Evolutionary conservation across 495 filamentous ascomycete genomes (phyloP), one percentile per base, ranked within the genome.

Genomic region (Aspergillus taichungensis): DNA sequence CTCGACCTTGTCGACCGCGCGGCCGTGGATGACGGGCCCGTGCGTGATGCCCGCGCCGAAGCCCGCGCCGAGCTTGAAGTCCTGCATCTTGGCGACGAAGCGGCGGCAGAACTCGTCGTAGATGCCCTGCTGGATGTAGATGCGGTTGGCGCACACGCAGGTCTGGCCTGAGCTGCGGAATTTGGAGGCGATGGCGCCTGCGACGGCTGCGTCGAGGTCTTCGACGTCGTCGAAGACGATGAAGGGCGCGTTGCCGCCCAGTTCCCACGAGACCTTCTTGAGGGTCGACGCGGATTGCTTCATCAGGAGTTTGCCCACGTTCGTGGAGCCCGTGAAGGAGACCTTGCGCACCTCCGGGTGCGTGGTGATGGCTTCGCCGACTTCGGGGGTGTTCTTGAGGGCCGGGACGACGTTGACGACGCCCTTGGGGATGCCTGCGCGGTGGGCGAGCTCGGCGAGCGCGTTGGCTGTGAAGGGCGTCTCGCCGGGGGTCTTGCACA

Each of bases 171-270:
- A 88, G 35, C 79, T 83, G 27, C 88, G 79, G 78, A 94, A 95
- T 63, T 95, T 95, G 57, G 74, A 82, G 24, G 78, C 61, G 38
- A 94, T 72, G 6, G 84, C 85, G 6, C 85, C 89, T 1, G 76
- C 70, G 6, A 94, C 83, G 5, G 88, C 88, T 0, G 68, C 64
- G 45, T 88, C 85, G 32, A 95, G 63, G 56, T 95, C 84, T 30
- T 88, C 85, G 11, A 66, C 67, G 55, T 95, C 88, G 44, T 94
- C 85, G 52, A 95, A 95, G 12, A 95, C 87, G 43, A 95, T 94
- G 67, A 95, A 94, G 2, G 89, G 88, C 0, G 87, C 84, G 60
- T 95, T 95, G 13, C 89, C 89, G 38, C 89, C 89, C 0, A 95
- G 76, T 57, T 95, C 90, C 56, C 94, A 82, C 5, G 79, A 85